Percentiles rank a stretch among this genome's conserved stretches.
Conservation (phyloP, 129 eudicot species). For the Flaveria linearis region DNA sequence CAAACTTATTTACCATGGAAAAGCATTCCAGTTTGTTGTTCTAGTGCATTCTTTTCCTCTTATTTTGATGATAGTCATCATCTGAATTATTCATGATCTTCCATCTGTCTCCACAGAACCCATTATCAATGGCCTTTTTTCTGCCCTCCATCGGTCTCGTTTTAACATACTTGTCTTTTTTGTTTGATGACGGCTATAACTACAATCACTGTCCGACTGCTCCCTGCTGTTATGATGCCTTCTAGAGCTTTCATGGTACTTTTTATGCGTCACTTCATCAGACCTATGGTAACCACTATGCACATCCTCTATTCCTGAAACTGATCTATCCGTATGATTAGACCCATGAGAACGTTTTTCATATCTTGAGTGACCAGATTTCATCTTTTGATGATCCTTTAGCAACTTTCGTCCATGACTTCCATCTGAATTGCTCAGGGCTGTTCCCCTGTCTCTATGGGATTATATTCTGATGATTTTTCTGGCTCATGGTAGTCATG, state of each 20-base stretch:
- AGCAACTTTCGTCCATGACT: constrained; percentile 40
- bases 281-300: constrained; percentile 41
- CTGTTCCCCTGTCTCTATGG: constrained; percentile 44
- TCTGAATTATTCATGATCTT: constrained; percentile 32
- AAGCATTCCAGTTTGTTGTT: constrained; percentile 38
- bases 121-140: constrained; percentile 31
- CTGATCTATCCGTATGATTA: constrained; percentile 54
- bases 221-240: constrained; percentile 45
- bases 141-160: constrained; percentile 43
- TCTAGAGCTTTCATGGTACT: constrained; percentile 44
- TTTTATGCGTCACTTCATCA: constrained; percentile 43
- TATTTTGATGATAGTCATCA: constrained; percentile 46
- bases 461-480: constrained; percentile 42
- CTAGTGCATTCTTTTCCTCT: constrained; percentile 56
- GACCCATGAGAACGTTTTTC: constrained; percentile 46
- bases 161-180: constrained; percentile 42
- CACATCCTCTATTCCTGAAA: constrained; percentile 48
- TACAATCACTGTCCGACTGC: constrained; percentile 50
- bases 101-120: constrained; percentile 33
- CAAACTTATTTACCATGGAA: constrained; percentile 63
- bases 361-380: constrained; percentile 39
- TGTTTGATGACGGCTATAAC: constrained; percentile 38
- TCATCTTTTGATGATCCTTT: constrained; percentile 35
- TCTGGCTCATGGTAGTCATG: constrained; percentile 31
- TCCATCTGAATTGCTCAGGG: constrained; percentile 53